These are phyloP conservation scores for Penicillium oxalicum DNA, from an alignment of 2,329 filamentous ascomycete genomes.

Conservation along the genomic window DNA sequence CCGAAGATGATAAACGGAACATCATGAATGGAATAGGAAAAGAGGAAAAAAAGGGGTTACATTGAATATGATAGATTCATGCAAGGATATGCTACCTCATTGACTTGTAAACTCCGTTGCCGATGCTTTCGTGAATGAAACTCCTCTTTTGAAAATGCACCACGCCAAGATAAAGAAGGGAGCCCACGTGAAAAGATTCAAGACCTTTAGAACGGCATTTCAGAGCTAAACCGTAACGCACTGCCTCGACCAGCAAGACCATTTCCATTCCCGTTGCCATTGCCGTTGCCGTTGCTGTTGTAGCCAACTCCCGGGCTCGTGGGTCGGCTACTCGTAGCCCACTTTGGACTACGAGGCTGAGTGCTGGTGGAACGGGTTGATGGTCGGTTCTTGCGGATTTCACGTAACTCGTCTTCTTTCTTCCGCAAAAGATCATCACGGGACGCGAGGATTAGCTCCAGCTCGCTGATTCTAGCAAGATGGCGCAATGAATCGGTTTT, in stretches of 20 bases:
- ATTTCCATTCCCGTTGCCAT: conserved; percentile 22
- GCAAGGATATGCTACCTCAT: background rate
- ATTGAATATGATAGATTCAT: background rate
- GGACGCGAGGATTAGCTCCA: conserved; percentile 31
- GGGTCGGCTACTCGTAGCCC: conserved; percentile 33
- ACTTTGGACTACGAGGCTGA: conserved; percentile 40
- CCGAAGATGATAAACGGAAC: too few relatives aligned
- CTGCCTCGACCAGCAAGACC: conserved; percentile 31
- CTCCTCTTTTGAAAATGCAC: background rate
- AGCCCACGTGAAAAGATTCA: background rate
- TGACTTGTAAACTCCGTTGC: background rate
- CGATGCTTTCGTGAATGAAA: background rate
- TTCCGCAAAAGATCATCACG: conserved; percentile 37
- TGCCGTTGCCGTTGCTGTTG: conserved; percentile 21
- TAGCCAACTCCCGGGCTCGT: conserved; percentile 35
- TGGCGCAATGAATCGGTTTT: conserved; percentile 31
- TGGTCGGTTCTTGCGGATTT: conserved; percentile 40
- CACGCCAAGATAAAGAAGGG: background rate
- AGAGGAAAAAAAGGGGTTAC: background rate
- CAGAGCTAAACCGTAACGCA: conserved; percentile 35
- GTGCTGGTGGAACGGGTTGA: conserved; percentile 40
- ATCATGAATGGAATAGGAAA: too few relatives aligned
- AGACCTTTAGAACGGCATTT: conserved; percentile 25
- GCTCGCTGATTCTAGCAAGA: conserved; percentile 33
- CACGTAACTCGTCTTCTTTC: conserved; percentile 42